Percentiles rank a stretch among this genome's conserved stretches.
These are phyloP conservation scores for Ogataea degrootiae DNA, from an alignment of 805 yeast species.

Conservation along the genomic window DNA sequence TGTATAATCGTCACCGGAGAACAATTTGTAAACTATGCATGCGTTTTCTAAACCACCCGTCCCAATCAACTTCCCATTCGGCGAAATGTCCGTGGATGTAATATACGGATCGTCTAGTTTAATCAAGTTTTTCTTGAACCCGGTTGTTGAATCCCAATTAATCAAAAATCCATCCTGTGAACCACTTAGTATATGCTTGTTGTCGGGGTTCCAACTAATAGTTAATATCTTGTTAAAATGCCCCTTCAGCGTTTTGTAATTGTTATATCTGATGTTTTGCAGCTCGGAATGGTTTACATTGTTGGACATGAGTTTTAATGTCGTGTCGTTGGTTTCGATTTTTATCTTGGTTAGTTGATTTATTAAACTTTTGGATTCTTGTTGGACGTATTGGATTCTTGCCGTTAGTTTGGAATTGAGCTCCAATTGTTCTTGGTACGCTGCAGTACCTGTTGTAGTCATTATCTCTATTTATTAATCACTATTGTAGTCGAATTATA, in stretches of 20 bases:
- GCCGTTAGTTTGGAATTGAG: conserved; percentile 16
- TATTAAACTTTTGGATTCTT: conserved; percentile 22
- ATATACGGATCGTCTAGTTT: conserved; percentile 77
- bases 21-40: conserved; percentile 60
- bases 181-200: conserved; percentile 58
- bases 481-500: background rate
- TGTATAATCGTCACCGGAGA: conserved; percentile 13
- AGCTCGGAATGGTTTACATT: conserved; percentile 14
- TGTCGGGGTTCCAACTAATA: conserved; percentile 65
- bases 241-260: conserved; percentile 41
- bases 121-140: conserved; percentile 65
- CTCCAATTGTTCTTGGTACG: conserved; percentile 23
- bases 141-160: conserved; percentile 76
- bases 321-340: conserved; percentile 25
- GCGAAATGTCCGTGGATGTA: conserved; percentile 67
- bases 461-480: background rate
- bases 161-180: conserved; percentile 85
- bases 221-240: conserved; percentile 73
- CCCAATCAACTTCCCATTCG: conserved; percentile 62
- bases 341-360: conserved; percentile 25
- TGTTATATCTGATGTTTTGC: conserved; percentile 8
- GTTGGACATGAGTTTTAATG: conserved; percentile 20
- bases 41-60: conserved; percentile 80
- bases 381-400: conserved; percentile 21
- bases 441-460: conserved; percentile 4